Conservation (phyloP, 306 rosid species). For the Acacia melanoxylon region DNA sequence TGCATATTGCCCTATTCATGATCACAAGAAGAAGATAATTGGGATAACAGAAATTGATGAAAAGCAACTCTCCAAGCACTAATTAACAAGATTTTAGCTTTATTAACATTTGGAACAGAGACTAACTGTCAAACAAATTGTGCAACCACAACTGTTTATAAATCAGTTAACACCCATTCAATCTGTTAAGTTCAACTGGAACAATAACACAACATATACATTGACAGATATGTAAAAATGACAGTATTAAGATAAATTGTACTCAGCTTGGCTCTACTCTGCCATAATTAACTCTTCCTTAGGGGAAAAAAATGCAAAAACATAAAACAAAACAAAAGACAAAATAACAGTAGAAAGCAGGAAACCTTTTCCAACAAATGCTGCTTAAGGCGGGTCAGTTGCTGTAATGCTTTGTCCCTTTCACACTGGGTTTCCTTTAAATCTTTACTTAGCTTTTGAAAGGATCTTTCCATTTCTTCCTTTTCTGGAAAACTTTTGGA, state of each 20-base stretch:
- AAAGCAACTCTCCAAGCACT: not conserved
- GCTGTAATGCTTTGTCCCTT: conserved; percentile 78
- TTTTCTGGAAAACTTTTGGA: conserved; percentile 63
- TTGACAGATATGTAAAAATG: not conserved
- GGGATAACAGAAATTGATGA: not conserved
- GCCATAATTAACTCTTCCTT: not conserved
- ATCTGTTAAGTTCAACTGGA: not conserved
- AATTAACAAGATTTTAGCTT: not conserved
- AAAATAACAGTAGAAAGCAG: conserved; percentile 17
- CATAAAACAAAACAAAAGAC: not conserved
- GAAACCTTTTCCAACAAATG: conserved; percentile 94
- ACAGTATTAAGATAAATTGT: not conserved
- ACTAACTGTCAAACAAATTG: not conserved
- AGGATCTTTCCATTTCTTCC: conserved; percentile 77
- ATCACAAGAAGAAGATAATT: not conserved
- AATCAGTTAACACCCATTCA: not conserved
- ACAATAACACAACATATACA: not conserved
- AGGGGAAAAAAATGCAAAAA: not conserved
- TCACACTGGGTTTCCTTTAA: conserved; percentile 67
- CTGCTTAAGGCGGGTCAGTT: conserved; percentile 90
- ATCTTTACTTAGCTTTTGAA: conserved; percentile 64
- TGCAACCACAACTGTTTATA: not conserved
- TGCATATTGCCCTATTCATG: not conserved
- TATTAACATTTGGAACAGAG: not conserved
- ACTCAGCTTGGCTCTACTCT: not conserved